Evolutionary conservation across 2,329 filamentous ascomycete genomes (phyloP).

Genomic region (Fusarium newnesense): DNA sequence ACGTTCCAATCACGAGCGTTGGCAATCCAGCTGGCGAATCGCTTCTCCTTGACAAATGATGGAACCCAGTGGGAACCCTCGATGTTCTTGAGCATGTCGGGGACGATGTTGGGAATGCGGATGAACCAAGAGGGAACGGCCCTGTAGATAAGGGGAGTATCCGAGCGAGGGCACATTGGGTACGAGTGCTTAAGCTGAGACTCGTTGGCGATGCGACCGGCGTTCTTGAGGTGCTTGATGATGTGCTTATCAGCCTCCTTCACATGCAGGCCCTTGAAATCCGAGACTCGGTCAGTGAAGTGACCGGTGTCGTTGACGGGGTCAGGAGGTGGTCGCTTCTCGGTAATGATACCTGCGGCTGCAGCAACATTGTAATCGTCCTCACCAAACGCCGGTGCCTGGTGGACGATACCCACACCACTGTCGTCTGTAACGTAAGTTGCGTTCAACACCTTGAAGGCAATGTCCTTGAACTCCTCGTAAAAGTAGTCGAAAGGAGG

Average conservation of each 20-base stretch:
- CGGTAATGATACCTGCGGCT: constrained; percentile 79
- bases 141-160: constrained; percentile 91
- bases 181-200: constrained; percentile 92
- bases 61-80: constrained; percentile 93
- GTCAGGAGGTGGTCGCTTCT: constrained; percentile 83
- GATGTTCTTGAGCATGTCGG: constrained; percentile 90
- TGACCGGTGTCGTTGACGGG: constrained; percentile 87
- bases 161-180: constrained; percentile 93
- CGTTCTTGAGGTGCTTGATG: constrained; percentile 85
- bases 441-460: constrained; percentile 84
- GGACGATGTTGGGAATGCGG: constrained; percentile 83
- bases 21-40: constrained; percentile 90
- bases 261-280: constrained; percentile 89
- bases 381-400: constrained; percentile 92
- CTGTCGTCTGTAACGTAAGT: constrained; percentile 89
- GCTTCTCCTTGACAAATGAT: constrained; percentile 86
- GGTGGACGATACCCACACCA: constrained; percentile 94
- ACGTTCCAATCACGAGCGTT: constrained; percentile 97
- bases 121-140: constrained; percentile 97
- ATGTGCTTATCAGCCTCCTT: constrained; percentile 94
- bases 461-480: constrained; percentile 85
- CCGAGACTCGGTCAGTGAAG: constrained; percentile 79
- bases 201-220: constrained; percentile 82
- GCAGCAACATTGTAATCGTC: constrained; percentile 91
- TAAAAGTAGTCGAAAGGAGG: constrained; percentile 92